Evolutionary conservation across 2,329 filamentous ascomycete genomes (phyloP), one percentile per base, ranked within the genome.

Genomic region (Colletotrichum aenigma): DNA sequence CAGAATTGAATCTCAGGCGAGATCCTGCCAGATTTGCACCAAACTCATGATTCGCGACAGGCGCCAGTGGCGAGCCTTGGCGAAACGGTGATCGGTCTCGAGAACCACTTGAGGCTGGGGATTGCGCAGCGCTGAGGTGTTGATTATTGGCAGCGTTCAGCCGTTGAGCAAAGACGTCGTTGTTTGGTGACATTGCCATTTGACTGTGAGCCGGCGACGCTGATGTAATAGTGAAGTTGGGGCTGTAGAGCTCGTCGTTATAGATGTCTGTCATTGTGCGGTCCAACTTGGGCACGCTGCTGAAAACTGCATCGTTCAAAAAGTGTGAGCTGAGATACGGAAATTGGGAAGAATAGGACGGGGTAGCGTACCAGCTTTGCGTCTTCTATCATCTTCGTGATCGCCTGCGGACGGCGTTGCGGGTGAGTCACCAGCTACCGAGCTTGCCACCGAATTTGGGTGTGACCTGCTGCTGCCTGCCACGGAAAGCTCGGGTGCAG

Each of bases 201-300:
- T 84, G 87, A 77, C 84, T 81, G 64, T 88, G 86, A 10, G 88
- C 85, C 13, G 89, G 88, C 4, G 91, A 86, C 16, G 77, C 68
- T 1, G 91, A 89, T 1, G 90, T 90, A 80, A 93, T 88, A 38
- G 87, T 88, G 76, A 93, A 92, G 79, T 89, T 90, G 1, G 94
- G 93, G 79, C 93, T 96, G 87, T 95, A 98, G 1, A 98, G 89
- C 83, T 97, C 95, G 83, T 98, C 96, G 80, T 92, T 90, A 81
- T 94, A 96, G 66, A 95, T 90, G 81, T 97, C 95, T 21, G 95
- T 96, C 86, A 97, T 95, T 1, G 96, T 97, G 72, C 95, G 91
- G 79, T 96, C 93, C 78, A 98, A 90, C 85, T 96, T 97, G 30
- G 96, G 94, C 30, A 93, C 87, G 52, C 88, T 87, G 77, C 87